These are phyloP conservation scores for Parsonsia alboflavescens DNA, from an alignment of 257 asterid genomes.

Conservation along the genomic window DNA sequence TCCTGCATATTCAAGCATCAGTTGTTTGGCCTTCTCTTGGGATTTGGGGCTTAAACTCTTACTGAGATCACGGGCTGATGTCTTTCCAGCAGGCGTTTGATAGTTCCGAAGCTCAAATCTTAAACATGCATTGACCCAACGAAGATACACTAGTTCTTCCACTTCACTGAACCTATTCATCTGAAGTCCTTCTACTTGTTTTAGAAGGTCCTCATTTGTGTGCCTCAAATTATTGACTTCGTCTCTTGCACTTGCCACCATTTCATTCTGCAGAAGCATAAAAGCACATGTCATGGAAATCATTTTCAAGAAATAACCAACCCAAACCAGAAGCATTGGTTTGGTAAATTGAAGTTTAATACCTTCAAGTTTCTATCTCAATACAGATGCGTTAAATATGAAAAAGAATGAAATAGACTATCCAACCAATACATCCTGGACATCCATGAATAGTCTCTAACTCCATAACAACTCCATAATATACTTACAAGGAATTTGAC, in stretches of 20 bases:
- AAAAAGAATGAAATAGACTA: neutral
- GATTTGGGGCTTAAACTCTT: conserved; percentile 85
- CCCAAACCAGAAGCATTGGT: neutral
- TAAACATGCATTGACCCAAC: conserved; percentile 95
- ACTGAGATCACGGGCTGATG: conserved; percentile 78
- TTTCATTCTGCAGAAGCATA: conserved; percentile 56
- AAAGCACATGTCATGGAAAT: conserved; percentile 1
- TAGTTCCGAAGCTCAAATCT: conserved; percentile 84
- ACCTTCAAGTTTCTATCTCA: neutral
- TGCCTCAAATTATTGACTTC: conserved; percentile 64
- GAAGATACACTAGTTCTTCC: conserved; percentile 94
- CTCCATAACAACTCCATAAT: no score
- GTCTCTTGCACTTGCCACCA: conserved; percentile 76
- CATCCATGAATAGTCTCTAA: neutral
- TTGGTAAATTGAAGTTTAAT: neutral
- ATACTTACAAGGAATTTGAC: neutral
- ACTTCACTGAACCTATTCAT: conserved; percentile 96
- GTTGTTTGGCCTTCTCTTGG: conserved; percentile 80
- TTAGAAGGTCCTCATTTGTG: conserved; percentile 74
- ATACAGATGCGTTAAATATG: neutral
- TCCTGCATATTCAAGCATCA: conserved; percentile 87
- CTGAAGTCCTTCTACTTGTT: conserved; percentile 97
- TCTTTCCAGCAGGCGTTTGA: conserved; percentile 70
- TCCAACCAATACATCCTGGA: neutral
- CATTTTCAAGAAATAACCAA: neutral